Evolutionary conservation across 1,139 yeast species (phyloP), one percentile per base, ranked within the genome.

Genomic region (Candida buenavistaensis): DNA sequence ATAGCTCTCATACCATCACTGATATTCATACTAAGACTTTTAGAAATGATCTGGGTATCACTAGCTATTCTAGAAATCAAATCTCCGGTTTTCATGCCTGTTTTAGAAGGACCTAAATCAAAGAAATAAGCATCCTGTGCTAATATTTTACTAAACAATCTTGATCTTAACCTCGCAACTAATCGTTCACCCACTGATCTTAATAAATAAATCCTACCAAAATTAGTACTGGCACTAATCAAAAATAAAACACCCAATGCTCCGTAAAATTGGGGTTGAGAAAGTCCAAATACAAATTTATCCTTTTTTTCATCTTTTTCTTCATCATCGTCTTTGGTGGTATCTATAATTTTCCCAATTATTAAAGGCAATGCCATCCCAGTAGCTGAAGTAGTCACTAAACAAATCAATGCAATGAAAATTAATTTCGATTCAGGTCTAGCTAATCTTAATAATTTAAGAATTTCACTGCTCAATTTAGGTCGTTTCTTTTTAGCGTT

Each of bases 71-170:
- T 68, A 5, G 96, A 87, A 32, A 92, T 88, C 53, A 92, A 69
- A 55, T 92, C 98, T 27, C 97, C 98, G 1, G 90, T 95, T 52
- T 92, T 82, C 74, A 70, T 69, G 6, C 75, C 75, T 0, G 41
- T 40, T 27, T 57, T 55, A 14, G 54, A 50, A 6, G 75, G 75
- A 42, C 94, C 90, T 13, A 85, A 81, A 54, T 92, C 97, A 54
- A 86, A 92, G 55, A 92, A 92, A 55, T 86, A 92, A 37, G 95
- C 85, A 58, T 92, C 97, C 53, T 89, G 96, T 16, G 82, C 75
- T 43, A 90, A 67, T 4, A 92, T 82, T 44, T 78, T 81, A 57
- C 79, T 79, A 62, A 88, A 87, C 27, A 90, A 75, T 33, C 79
- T 70, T 2, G 95, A 73, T 45, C 98, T 72, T 37, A 92, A 64